These are phyloP conservation scores for Cordyceps tenuipes DNA, from an alignment of 2,329 filamentous ascomycete species.

Conservation along the genomic window DNA sequence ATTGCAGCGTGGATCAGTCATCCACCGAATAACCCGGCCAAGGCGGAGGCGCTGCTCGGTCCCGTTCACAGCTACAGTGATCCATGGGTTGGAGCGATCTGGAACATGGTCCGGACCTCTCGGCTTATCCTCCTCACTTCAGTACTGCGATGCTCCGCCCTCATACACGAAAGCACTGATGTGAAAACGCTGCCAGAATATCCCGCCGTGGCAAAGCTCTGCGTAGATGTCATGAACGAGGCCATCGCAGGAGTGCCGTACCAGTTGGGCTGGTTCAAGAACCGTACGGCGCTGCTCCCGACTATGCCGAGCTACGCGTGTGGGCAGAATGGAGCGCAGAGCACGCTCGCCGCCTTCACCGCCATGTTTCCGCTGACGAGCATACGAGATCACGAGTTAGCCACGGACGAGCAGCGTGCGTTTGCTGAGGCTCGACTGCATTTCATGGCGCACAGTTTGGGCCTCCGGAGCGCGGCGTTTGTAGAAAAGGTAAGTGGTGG, in stretches of 20 bases:
- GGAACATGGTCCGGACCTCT: background rate
- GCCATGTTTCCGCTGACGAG: background rate
- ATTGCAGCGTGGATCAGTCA: background rate
- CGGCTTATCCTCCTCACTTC: background rate
- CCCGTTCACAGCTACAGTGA: background rate
- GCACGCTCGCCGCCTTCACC: background rate
- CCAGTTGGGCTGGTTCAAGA: background rate
- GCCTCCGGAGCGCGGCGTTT: background rate
- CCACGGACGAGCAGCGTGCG: background rate
- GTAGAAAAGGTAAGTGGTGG: background rate
- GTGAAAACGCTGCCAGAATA: background rate
- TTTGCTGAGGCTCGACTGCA: background rate
- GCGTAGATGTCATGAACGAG: background rate
- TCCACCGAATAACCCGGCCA: background rate
- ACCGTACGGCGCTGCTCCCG: background rate
- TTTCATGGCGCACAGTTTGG: background rate
- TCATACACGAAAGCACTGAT: background rate
- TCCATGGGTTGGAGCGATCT: background rate
- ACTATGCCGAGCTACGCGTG: conserved; percentile 1
- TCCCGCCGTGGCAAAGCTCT: background rate
- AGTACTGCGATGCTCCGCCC: background rate
- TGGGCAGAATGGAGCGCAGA: background rate
- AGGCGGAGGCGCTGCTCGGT: background rate
- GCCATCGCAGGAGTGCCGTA: background rate
- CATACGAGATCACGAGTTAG: background rate